These are phyloP conservation scores for Solanum corneliomulleri DNA, from an alignment of 257 asterid genomes.

Conservation along the genomic window DNA sequence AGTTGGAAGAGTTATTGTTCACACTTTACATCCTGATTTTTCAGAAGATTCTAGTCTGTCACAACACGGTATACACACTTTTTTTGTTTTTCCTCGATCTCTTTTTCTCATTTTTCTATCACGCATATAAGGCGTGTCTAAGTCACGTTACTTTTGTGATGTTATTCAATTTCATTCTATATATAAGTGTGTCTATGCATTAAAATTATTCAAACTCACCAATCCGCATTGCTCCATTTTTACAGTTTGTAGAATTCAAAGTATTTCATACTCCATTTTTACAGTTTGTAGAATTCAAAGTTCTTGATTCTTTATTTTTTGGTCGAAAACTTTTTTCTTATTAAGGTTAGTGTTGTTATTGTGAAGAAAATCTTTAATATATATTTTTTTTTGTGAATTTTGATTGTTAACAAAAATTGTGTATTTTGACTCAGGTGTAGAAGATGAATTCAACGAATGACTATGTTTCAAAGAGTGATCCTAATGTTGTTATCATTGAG, in stretches of 20 bases:
- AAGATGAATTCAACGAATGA: neutral
- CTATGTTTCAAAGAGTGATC: neutral
- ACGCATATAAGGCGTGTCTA: neutral
- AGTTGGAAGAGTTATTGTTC: neutral
- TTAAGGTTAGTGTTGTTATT: neutral
- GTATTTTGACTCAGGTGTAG: neutral
- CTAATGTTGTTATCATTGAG: neutral
- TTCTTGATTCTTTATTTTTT: neutral
- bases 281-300: neutral
- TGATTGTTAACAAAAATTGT: neutral
- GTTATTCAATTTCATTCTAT: neutral
- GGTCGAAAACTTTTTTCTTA: neutral
- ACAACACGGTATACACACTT: neutral
- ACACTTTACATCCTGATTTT: neutral
- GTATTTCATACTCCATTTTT: no score
- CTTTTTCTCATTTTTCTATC: neutral
- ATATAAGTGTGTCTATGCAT: no score
- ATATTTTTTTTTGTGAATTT: no score
- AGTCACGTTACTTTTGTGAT: neutral
- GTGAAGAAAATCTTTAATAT: neutral
- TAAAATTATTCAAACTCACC: no score
- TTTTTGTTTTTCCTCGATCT: neutral
- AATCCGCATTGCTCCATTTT: no score
- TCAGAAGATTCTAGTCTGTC: neutral
- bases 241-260: neutral